Base-by-base conservation (phyloP, 495 filamentous ascomycete genomes). In the Xylaria cubensis region DNA sequence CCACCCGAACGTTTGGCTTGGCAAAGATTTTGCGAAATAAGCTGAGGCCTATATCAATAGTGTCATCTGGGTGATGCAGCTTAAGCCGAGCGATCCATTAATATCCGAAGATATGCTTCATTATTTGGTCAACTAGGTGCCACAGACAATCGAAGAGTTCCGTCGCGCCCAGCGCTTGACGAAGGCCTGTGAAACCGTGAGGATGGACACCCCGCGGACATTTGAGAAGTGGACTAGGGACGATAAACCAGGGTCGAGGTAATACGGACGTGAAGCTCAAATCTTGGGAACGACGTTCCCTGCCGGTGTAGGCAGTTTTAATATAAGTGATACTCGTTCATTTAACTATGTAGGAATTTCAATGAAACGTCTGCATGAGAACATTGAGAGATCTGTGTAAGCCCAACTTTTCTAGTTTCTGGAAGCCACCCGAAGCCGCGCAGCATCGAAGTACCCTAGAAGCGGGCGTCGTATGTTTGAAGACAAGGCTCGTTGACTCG, bases 221-320 rank as follows among this genome's bases (percentile, higher is more conserved):
- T 51, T 66, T 50, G 63, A 50, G 44, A 66, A 66, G 19, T 51
- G 63, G 63, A 51, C 29, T 29, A 44, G 19, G 26, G 32, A 21
- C 6, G 21, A 39, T 19, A 10, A 13, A 32, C 24, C 21, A 32
- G 56, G 56, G 29, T 55, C 21, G 19, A 51, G n/a, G 48, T 24
- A 9, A 21, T n/a, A 24, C n/a, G 42, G 42, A 46, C 3, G 9
- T 0, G n/a, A 10, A 24, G 4, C 5, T 51, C 21, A 24, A n/a
- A 51, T 3, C 3, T 51, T 51, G 10, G 8, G 21, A 51, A 21
- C n/a, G 48, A 24, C 48, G 24, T 21, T 21, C 15, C 10, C n/a
- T 24, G n/a, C 9, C 8, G 8, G n/a, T 24, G n/a, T 8, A 24
- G 9, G n/a, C 48, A 2, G 6, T 21, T 51, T 21, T 24, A 21